Evolutionary conservation across 176 grass and related monocot genomes (phyloP), one percentile per base, ranked within the genome.

Genomic region (Oryza glumipatula): DNA sequence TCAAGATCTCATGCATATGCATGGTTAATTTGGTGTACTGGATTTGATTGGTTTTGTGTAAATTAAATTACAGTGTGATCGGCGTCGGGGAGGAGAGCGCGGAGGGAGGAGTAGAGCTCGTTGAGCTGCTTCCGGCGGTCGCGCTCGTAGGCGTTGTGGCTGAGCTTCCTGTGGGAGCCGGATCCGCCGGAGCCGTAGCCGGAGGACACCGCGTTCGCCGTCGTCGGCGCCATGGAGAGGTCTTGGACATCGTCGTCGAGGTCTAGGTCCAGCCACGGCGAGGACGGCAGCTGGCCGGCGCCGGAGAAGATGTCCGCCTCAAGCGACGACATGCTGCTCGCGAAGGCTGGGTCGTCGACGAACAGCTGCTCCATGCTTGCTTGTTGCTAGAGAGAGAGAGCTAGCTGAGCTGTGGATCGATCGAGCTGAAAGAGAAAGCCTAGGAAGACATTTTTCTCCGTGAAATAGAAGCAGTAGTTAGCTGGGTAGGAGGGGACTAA

Each of bases 41-140:
- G 28, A n/a, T 80, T 80, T 46, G 26, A 46, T 28, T 56, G 70
- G 28, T 45, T 26, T 32, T 32, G 30, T 23, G 6, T 21, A 19
- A 6, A 8, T 7, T 41, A 1, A n/a, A 58, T 78, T 65, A 95
- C 95, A 68, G 49, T 88, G 80, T 88, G 87, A 26, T 93, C 91
- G 7, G 87, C 72, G 38, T 93, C 93, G 9, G 95, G 95, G 30
- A 98, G 86, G 32, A 95, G 82, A 13, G 70, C 61, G 28, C 89
- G 91, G 70, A 98, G 93, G 6, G 93, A 93, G 32, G 85, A 94
- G 85, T 96, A 98, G 60, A 94, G 81, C 43, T 35, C 84, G 67
- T 98, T 98, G 74, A 98, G 89, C 89, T 98, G 92, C 89, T 96
- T 98, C 70, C 96, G 81, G 43, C 91, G 89, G 81, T 94, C 93